These are phyloP conservation scores for Solanum virginianum DNA, from an alignment of 257 asterid genomes.

Conservation along the genomic window DNA sequence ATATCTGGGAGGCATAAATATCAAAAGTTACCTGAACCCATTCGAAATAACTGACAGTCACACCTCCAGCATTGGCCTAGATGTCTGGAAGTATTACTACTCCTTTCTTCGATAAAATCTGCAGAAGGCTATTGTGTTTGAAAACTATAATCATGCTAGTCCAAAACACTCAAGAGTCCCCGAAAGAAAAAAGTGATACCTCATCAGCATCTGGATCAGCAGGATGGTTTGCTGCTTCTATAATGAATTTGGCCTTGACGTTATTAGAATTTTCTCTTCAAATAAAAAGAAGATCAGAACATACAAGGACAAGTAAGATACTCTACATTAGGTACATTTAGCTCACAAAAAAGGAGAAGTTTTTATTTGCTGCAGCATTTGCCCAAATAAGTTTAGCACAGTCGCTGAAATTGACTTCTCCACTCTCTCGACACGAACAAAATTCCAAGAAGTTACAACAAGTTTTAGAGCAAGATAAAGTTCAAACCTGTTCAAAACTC, in stretches of 20 bases:
- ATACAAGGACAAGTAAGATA: background rate
- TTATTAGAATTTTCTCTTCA: constrained; percentile 69
- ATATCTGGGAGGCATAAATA: background rate
- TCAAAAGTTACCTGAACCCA: constrained; percentile 77
- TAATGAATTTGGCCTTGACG: constrained; percentile 63
- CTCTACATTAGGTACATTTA: background rate
- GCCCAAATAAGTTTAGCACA: background rate
- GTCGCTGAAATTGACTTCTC: background rate
- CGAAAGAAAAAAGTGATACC: constrained; percentile 22
- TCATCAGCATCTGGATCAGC: constrained; percentile 94
- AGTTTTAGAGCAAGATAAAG: background rate
- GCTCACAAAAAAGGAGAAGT: background rate
- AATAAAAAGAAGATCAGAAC: background rate
- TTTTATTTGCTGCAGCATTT: background rate
- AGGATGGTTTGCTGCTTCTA: constrained; percentile 93
- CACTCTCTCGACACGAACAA: background rate
- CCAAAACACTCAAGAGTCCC: background rate
- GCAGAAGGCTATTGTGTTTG: background rate
- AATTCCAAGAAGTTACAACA: background rate
- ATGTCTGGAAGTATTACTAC: constrained; percentile 73
- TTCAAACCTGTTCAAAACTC: constrained; percentile 68
- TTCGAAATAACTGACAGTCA: constrained; percentile 86
- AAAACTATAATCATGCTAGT: background rate
- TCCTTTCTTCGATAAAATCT: constrained; percentile 78
- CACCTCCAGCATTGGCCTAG: constrained; percentile 89